Evolutionary conservation across 768 basidiomycete species (phyloP).

Genomic region (Termitomyces sp.): DNA sequence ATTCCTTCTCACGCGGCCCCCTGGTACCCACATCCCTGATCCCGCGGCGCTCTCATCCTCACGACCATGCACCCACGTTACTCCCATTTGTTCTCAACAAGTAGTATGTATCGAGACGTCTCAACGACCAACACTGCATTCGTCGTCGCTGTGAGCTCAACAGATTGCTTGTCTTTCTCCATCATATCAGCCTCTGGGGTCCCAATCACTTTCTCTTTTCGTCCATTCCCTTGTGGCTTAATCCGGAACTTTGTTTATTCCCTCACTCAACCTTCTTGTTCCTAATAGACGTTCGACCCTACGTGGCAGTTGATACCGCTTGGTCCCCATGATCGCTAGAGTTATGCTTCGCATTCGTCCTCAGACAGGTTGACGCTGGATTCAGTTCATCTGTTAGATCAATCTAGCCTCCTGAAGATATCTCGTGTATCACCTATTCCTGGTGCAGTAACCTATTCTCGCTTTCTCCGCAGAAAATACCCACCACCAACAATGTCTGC

Average conservation of each 20-base stretch:
- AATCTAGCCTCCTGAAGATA: background rate
- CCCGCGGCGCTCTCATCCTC: background rate
- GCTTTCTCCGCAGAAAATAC: background rate
- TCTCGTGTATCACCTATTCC: background rate
- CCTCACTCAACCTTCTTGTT: conserved; percentile 11
- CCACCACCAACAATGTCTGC: background rate
- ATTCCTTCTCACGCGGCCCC: background rate
- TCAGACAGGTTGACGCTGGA: background rate
- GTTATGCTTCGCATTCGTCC: background rate
- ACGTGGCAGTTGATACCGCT: background rate
- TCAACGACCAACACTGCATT: background rate
- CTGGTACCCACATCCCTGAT: background rate
- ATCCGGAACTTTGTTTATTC: conserved; percentile 16
- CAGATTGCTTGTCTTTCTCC: background rate
- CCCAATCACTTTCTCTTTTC: conserved; percentile 6
- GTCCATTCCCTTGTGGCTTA: conserved; percentile 12
- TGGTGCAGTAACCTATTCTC: background rate
- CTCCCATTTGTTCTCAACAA: background rate
- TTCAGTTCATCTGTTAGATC: background rate
- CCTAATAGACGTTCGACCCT: conserved; percentile 6
- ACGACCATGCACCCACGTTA: background rate
- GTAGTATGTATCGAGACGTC: background rate
- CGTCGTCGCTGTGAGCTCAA: background rate
- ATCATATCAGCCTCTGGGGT: background rate
- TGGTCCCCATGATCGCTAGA: background rate